These are phyloP conservation scores for Leucosporidium scottii DNA, from an alignment of 768 basidiomycete genomes.

Conservation along the genomic window DNA sequence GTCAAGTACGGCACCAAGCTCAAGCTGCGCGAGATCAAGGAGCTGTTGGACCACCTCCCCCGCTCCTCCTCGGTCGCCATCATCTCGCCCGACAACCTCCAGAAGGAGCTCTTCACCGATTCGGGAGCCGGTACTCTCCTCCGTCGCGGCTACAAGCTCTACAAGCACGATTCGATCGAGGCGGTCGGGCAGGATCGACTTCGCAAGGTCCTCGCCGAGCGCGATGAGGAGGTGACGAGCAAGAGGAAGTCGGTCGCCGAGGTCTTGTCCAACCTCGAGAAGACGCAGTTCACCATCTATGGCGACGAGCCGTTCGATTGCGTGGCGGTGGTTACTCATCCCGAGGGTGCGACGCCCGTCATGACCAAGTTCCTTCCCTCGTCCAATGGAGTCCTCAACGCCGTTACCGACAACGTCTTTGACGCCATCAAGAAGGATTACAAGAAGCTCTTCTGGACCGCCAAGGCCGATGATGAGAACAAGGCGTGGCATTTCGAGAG, in stretches of 20 bases:
- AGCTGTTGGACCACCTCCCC: conserved; percentile 93
- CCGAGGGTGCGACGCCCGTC: conserved; percentile 77
- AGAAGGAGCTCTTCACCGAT: conserved; percentile 98
- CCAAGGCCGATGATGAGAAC: conserved; percentile 90
- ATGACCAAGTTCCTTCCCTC: conserved; percentile 88
- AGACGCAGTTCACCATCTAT: conserved; percentile 74
- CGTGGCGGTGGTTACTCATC: conserved; percentile 87
- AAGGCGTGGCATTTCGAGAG: conserved; percentile 98
- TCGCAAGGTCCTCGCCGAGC: conserved; percentile 88
- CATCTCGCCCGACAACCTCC: conserved; percentile 83
- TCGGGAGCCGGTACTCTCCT: conserved; percentile 96
- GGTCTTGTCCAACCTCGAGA: conserved; percentile 71
- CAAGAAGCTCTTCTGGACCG: conserved; percentile 93
- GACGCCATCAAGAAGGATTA: conserved; percentile 93
- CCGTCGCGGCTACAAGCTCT: conserved; percentile 94
- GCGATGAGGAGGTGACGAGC: conserved; percentile 80
- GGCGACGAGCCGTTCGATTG: conserved; percentile 98
- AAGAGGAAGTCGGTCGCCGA: conserved; percentile 81
- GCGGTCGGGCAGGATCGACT: conserved; percentile 86
- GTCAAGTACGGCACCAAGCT: conserved; percentile 99
- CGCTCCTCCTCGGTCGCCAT: conserved; percentile 97
- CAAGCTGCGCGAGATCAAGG: conserved; percentile 98
- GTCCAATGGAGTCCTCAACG: conserved; percentile 82
- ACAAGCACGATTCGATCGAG: conserved; percentile 76
- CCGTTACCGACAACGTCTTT: conserved; percentile 94